Evolutionary conservation across 306 rosid genomes (phyloP).

Genomic region (Dicorynia guianensis): DNA sequence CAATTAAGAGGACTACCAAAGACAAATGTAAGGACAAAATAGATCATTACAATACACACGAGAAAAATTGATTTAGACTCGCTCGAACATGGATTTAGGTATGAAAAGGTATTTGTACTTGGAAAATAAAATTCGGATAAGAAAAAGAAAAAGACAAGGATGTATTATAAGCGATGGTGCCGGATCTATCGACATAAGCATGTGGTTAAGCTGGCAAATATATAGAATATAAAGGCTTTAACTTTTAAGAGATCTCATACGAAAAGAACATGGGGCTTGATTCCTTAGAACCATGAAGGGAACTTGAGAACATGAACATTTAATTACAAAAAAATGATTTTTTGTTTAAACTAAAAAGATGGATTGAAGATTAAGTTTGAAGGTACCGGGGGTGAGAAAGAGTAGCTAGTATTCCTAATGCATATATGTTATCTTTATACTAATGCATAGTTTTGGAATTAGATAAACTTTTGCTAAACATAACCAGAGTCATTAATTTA

Average conservation of each 20-base stretch:
- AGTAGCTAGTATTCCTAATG: not conserved
- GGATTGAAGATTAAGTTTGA: no score
- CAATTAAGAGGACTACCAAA: conserved; percentile 33
- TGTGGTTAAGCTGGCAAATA: conserved; percentile 71
- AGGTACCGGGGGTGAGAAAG: conserved; percentile 21
- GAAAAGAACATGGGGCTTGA: conserved; percentile 60
- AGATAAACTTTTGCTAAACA: no score
- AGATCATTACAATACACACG: conserved; percentile 21
- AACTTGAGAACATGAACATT: conserved; percentile 46
- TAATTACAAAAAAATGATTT: conserved; percentile 38
- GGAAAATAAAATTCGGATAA: conserved; percentile 44
- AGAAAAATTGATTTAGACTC: conserved; percentile 5
- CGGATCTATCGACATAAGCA: conserved; percentile 80
- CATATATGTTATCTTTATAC: no score
- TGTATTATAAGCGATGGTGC: conserved; percentile 59
- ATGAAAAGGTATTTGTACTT: conserved; percentile 45
- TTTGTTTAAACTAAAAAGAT: conserved; percentile 18
- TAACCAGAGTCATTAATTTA: no score
- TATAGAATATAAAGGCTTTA: conserved; percentile 44
- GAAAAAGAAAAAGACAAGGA: conserved; percentile 50
- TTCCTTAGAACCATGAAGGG: conserved; percentile 49
- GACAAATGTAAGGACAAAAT: conserved; percentile 20
- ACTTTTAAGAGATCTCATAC: conserved; percentile 45
- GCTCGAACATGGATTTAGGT: not conserved
- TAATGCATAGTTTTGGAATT: no score